phyloP scores from a whole-genome alignment of 768 basidiomycete genomes.

The Coprinellus micaceus region DNA sequence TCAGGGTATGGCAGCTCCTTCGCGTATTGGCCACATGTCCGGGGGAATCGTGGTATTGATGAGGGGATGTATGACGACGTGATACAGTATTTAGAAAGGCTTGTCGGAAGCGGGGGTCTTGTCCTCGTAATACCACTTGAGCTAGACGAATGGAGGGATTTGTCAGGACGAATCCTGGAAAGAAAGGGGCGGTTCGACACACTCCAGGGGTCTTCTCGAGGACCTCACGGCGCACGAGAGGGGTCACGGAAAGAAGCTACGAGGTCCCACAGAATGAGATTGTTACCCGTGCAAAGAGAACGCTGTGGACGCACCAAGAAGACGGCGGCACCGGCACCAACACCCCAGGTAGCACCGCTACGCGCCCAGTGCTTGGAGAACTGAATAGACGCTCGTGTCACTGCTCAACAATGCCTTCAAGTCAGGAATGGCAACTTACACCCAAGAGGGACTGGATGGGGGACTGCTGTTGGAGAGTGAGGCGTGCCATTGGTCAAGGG shows the following conservation, averaged over 20 bases:
- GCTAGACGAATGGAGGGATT: constrained; percentile 32
- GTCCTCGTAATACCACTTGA: constrained; percentile 73
- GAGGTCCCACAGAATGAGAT: background rate
- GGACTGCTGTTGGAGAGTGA: constrained; percentile 37
- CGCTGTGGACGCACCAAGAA: constrained; percentile 51
- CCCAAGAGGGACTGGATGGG: constrained; percentile 32
- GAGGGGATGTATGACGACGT: constrained; percentile 4
- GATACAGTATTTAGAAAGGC: constrained; percentile 55
- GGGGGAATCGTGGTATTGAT: constrained; percentile 8
- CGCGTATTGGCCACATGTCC: constrained; percentile 2
- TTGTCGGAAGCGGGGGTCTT: constrained; percentile 79
- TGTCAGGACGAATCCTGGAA: constrained; percentile 6
- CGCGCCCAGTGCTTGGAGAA: constrained; percentile 55
- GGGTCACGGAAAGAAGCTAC: constrained; percentile 78
- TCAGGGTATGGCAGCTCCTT: background rate
- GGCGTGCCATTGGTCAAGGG: constrained; percentile 37
- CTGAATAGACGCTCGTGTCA: constrained; percentile 26
- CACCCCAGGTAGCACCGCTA: constrained; percentile 66
- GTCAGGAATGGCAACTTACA: constrained; percentile 26
- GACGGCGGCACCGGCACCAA: constrained; percentile 61
- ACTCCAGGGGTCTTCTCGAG: constrained; percentile 74
- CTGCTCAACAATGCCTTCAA: background rate
- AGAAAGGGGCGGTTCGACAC: constrained; percentile 23
- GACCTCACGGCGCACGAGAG: constrained; percentile 75
- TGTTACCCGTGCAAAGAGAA: background rate